Conservation (phyloP, 176 grass and related monocot species). For the Bothriochloa decipiens region DNA sequence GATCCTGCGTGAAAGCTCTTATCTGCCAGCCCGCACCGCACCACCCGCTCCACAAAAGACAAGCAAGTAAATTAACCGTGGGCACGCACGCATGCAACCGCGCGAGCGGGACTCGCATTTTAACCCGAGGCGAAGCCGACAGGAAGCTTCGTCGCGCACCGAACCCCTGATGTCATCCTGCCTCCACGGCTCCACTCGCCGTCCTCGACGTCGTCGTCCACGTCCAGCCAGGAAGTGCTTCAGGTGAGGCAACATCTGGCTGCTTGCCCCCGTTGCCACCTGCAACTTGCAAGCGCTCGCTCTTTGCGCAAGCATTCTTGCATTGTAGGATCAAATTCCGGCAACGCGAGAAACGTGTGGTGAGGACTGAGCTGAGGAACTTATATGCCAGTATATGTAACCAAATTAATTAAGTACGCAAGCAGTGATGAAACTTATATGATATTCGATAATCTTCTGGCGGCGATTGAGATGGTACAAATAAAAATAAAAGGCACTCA, state of each 20-base stretch:
- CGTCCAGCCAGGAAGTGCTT: slow-evolving; percentile 27
- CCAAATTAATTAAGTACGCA: neutral
- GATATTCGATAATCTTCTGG: neutral
- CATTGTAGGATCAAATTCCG: no score
- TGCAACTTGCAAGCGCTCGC: neutral
- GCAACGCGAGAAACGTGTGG: neutral
- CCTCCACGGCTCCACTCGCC: neutral
- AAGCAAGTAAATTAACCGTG: neutral
- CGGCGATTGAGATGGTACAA: neutral
- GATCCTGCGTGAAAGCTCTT: neutral
- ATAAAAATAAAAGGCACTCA: neutral
- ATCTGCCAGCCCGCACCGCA: neutral
- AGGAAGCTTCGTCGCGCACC: slow-evolving; percentile 49
- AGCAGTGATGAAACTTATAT: neutral
- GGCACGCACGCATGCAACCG: neutral
- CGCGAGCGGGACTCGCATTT: neutral
- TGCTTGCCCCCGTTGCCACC: neutral
- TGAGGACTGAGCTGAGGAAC: neutral
- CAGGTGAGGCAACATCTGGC: neutral
- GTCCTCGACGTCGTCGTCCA: neutral
- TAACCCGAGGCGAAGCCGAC: slow-evolving; percentile 24
- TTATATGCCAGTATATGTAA: neutral
- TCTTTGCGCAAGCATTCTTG: no score
- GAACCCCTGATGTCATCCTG: slow-evolving; percentile 10
- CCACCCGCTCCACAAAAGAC: neutral